A percentile compares a stretch with the other conserved stretches of the same genome.
These are phyloP conservation scores for Globisporangium camurandrum DNA, from an alignment of 352 stramenopile species.

Conservation along the genomic window DNA sequence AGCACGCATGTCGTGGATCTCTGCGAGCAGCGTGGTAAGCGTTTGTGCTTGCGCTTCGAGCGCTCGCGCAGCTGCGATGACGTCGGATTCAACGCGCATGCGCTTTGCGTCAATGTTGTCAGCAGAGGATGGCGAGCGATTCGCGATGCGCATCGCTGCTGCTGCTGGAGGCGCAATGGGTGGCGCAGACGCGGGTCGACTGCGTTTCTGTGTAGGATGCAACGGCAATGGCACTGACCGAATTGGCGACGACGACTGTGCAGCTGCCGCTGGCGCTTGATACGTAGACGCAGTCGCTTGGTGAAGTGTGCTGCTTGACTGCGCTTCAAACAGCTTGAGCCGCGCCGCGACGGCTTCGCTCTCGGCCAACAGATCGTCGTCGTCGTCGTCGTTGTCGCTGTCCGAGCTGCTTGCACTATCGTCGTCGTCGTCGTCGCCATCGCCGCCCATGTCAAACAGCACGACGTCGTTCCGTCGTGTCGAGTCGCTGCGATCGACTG, in stretches of 20 bases:
- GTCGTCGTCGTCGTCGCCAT: neutral
- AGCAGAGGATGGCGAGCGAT: neutral
- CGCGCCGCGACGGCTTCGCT: neutral
- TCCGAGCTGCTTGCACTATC: constrained; percentile 3
- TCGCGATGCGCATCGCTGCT: neutral
- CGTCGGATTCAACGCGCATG: no score
- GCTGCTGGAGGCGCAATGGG: neutral
- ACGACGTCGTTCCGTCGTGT: constrained; percentile 1
- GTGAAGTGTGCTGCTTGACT: no score
- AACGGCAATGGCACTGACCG: no score
- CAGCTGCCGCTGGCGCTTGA: no score
- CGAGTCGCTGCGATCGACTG: neutral
- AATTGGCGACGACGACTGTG: neutral
- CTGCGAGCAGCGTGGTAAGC: constrained; percentile 3
- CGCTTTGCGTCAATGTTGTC: no score
- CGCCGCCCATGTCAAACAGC: constrained; percentile 6
- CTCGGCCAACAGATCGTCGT: constrained; percentile 1
- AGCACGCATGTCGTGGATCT: constrained; percentile 2
- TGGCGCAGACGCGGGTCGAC: neutral
- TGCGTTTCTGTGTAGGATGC: neutral
- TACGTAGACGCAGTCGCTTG: no score
- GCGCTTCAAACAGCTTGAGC: constrained; percentile 3
- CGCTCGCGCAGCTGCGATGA: neutral
- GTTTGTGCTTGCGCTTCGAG: constrained; percentile 10
- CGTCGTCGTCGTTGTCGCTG: constrained; percentile 6